These are phyloP conservation scores for Neltuma alba DNA, from an alignment of 306 rosid genomes.

Conservation along the genomic window DNA sequence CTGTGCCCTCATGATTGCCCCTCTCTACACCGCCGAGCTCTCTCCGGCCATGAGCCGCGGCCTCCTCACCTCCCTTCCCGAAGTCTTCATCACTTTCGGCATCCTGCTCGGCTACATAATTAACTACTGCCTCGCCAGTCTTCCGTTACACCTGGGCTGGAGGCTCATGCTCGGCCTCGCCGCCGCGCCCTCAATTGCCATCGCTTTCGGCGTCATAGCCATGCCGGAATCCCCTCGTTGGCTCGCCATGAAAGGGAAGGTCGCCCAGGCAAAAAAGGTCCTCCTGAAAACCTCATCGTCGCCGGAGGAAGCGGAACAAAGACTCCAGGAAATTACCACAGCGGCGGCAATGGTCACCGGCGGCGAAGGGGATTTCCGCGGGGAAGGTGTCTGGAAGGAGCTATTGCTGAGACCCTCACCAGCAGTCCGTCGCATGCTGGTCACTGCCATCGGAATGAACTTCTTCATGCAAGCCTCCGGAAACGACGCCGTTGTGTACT, in stretches of 20 bases:
- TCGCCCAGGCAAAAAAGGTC: slow-evolving; percentile 48
- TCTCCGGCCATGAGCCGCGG: slow-evolving; percentile 67
- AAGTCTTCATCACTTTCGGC: slow-evolving; percentile 77
- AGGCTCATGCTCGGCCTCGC: slow-evolving; percentile 77
- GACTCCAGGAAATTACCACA: slow-evolving; percentile 53
- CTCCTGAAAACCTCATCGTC: slow-evolving; percentile 41
- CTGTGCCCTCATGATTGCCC: slow-evolving; percentile 74
- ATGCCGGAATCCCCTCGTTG: slow-evolving; percentile 90
- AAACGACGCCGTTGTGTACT: slow-evolving; percentile 79
- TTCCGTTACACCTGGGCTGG: slow-evolving; percentile 54
- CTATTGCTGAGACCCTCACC: slow-evolving; percentile 51
- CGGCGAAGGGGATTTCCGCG: slow-evolving; percentile 33
- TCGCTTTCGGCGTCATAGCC: slow-evolving; percentile 51
- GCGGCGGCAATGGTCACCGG: slow-evolving; percentile 37
- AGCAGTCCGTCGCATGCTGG: slow-evolving; percentile 58
- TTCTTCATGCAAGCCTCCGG: slow-evolving; percentile 93
- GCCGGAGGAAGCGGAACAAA: slow-evolving; percentile 56
- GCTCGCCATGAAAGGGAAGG: slow-evolving; percentile 64
- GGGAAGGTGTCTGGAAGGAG: slow-evolving; percentile 71
- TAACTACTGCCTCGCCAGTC: slow-evolving; percentile 54
- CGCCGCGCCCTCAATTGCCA: slow-evolving; percentile 56
- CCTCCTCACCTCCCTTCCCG: slow-evolving; percentile 77
- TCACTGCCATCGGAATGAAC: slow-evolving; percentile 77
- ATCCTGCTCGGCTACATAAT: slow-evolving; percentile 67
- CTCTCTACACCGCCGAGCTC: slow-evolving; percentile 73